A percentile compares a stretch with the other conserved stretches of the same genome.
phyloP scores from a whole-genome alignment of 176 grass and related monocot genomes.

The Saccharum officinarum region DNA sequence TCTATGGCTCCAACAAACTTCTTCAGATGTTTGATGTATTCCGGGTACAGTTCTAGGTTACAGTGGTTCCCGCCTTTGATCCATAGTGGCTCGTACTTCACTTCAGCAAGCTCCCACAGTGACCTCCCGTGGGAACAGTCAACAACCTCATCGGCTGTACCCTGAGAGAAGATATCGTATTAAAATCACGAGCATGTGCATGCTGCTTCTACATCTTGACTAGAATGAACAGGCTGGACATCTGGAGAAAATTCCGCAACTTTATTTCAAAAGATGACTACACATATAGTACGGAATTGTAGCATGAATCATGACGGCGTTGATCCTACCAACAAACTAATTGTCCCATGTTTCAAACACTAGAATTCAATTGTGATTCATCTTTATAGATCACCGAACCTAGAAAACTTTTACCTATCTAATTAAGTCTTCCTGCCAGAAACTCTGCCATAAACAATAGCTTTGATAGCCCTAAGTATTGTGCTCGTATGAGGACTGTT shows the following conservation, averaged over 20 bases:
- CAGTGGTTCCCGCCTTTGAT: constrained; percentile 94
- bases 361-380: neutral
- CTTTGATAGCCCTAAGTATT: neutral
- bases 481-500: neutral
- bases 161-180: constrained; percentile 50
- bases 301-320: constrained; percentile 9
- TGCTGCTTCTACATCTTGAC: neutral
- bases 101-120: constrained; percentile 85
- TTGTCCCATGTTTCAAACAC: neutral
- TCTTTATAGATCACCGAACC: neutral
- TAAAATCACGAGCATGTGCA: neutral
- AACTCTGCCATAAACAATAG: neutral
- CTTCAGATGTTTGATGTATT: constrained; percentile 89
- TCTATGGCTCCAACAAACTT: constrained; percentile 83
- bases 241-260: neutral
- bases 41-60: constrained; percentile 87
- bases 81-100: constrained; percentile 96
- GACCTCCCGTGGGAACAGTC: constrained; percentile 90
- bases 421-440: neutral
- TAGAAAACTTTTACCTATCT: neutral
- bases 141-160: constrained; percentile 87
- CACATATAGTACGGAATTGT: neutral
- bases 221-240: neutral
- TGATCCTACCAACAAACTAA: neutral
- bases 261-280: neutral